Evolutionary conservation across 2,329 filamentous ascomycete genomes (phyloP).

Genomic region (Knoxdaviesia proteae): DNA sequence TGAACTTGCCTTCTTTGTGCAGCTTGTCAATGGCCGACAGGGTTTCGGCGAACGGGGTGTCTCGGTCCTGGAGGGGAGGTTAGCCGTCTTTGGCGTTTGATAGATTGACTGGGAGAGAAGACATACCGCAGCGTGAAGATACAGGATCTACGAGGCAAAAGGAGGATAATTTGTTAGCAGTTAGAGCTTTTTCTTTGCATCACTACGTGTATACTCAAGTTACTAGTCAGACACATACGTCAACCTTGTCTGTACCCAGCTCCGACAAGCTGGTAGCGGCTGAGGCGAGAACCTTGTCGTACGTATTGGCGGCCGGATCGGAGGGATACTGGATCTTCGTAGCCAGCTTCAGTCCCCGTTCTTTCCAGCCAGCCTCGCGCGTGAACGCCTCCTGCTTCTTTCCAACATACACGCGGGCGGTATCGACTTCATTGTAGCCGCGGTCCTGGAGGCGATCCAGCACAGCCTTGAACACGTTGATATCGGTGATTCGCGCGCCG

Average conservation of each 20-base stretch:
- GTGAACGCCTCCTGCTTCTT: constrained; percentile 65
- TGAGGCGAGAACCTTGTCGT: constrained; percentile 40
- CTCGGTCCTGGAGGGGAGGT: constrained; percentile 24
- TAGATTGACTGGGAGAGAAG: constrained; percentile 3
- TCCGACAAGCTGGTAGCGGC: constrained; percentile 51
- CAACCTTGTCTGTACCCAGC: constrained; percentile 50
- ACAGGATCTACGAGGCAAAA: constrained; percentile 32
- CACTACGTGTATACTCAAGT: constrained; percentile 1
- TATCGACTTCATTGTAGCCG: constrained; percentile 73
- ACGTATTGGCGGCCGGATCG: constrained; percentile 36
- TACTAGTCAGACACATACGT: constrained; percentile 21
- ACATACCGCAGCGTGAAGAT: constrained; percentile 44
- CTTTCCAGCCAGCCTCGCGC: constrained; percentile 53
- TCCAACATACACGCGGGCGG: constrained; percentile 52
- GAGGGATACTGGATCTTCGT: constrained; percentile 54
- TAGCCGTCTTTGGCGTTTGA: too few species aligned
- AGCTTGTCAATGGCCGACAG: constrained; percentile 58
- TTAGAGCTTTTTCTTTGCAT: not conserved
- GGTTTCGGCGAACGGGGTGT: constrained; percentile 58
- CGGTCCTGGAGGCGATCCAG: constrained; percentile 58
- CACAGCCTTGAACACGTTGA: constrained; percentile 45
- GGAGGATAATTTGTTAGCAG: not conserved
- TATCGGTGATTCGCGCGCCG: constrained; percentile 51
- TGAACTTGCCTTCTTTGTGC: constrained; percentile 73
- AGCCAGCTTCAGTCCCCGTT: constrained; percentile 55